A percentile compares a stretch with the other conserved stretches of the same genome.
Conservation (phyloP, 2,329 filamentous ascomycete species). For the Neophaeococcomyces aloes region DNA sequence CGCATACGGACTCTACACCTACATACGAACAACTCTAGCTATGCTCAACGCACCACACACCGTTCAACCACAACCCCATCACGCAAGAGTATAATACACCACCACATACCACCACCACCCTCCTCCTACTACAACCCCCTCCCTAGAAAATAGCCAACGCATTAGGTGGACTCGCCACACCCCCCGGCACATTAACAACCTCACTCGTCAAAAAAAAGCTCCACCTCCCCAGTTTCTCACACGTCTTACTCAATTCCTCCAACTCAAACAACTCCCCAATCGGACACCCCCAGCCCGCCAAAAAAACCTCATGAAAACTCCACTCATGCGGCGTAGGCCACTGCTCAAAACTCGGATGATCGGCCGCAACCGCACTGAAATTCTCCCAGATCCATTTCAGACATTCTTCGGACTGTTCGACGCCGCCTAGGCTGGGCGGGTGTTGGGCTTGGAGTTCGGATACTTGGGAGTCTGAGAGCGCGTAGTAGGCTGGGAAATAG, state of each 20-base stretch:
- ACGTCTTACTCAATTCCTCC: conserved; percentile 31
- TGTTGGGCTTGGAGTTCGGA: conserved; percentile 12
- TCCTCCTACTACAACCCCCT: not conserved
- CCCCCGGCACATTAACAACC: conserved; percentile 20
- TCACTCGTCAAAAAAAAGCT: conserved; percentile 40
- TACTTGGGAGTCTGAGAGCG: conserved; percentile 16
- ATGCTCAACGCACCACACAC: too few species aligned
- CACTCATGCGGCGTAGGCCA: conserved; percentile 20
- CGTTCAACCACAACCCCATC: not conserved
- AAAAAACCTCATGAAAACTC: conserved; percentile 23
- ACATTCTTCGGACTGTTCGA: conserved; percentile 27
- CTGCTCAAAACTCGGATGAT: conserved; percentile 27
- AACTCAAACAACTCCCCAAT: conserved; percentile 30
- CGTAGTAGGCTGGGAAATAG: conserved; percentile 21
- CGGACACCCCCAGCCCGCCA: conserved; percentile 25
- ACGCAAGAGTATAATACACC: not conserved
- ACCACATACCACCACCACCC: not conserved
- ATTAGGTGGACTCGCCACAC: conserved; percentile 22
- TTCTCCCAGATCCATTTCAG: conserved; percentile 29
- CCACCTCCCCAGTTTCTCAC: conserved; percentile 29
- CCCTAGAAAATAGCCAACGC: conserved; percentile 21
- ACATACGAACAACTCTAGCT: too few species aligned
- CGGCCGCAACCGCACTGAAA: conserved; percentile 27
- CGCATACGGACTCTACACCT: too few species aligned
- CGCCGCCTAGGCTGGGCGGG: conserved; percentile 21